Evolutionary conservation across 768 basidiomycete species (phyloP), one percentile per base, ranked within the genome.

Genomic region (Tremella yokohamensis): DNA sequence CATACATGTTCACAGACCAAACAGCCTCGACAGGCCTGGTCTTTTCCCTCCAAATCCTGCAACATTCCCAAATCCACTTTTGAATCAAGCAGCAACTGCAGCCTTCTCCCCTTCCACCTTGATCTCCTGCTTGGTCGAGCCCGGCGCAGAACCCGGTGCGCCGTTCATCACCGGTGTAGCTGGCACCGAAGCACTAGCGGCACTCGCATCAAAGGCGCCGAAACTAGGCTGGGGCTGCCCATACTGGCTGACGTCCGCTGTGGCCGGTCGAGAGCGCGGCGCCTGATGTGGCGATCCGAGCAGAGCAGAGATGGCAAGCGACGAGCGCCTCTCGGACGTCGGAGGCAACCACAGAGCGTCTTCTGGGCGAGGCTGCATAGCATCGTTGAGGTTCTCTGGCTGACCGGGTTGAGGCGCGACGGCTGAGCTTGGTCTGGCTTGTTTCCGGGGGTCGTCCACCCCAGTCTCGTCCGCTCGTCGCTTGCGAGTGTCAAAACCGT

Each of bases 251-350:
- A 54, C 29, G 16, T 60, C 59, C 16, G 61, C 63, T 11, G 66
- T 66, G 8, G 40, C 48, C 16, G 66, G 69, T 58, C 69, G 25
- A 3, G 66, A 65, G 56, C 66, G 47, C 9, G 61, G 65, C n/a
- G 51, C 42, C 37, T 68, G 64, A 40, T 66, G 66, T 38, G 72
- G 72, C 16, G 66, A 68, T 6, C 69, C 72, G 9, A 73, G 57
- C 29, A 73, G 52, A 40, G 72, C 72, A 12, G 72, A 73, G 34
- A 73, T 73, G 15, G 72, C 72, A 13, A 73, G 45, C 15, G 66
- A 69, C 2, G 69, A 70, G 20, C 72, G 56, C 24, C 72, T 47
- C 44, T 73, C 72, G 1, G 62, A 56, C 8, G 63, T 57, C 12
- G 66, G 69, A 7, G 72, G 72, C 29, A 73, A 52, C 72, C 72